Percentiles rank a stretch among this genome's conserved stretches.
These are phyloP conservation scores for Dothideomycetidae sp. DNA, from an alignment of 2,329 filamentous ascomycete genomes.

Conservation along the genomic window DNA sequence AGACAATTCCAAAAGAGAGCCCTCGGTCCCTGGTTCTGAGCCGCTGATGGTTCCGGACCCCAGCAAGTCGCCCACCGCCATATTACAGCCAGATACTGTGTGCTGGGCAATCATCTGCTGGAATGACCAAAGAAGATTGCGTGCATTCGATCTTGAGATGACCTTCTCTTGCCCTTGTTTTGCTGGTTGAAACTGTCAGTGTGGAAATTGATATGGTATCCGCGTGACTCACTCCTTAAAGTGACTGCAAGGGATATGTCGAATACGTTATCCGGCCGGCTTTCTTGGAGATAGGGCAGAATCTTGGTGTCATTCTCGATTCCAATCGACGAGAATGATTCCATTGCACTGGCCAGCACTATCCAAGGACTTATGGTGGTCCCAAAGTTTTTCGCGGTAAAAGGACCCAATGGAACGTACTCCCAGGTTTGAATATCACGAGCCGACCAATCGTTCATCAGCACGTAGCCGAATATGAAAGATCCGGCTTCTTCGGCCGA, in stretches of 20 bases:
- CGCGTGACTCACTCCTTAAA: constrained; percentile 29
- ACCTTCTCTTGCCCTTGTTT: constrained; percentile 42
- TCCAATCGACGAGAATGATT: constrained; percentile 46
- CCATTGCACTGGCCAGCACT: constrained; percentile 60
- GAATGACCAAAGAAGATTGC: constrained; percentile 66
- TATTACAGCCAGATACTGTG: constrained; percentile 58
- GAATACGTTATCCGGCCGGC: constrained; percentile 44
- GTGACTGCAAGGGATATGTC: constrained; percentile 55
- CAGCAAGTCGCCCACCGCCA: constrained; percentile 60
- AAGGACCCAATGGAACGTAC: constrained; percentile 67
- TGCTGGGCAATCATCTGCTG: constrained; percentile 74
- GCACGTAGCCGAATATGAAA: constrained; percentile 61
- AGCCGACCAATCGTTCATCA: constrained; percentile 82
- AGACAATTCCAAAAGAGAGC: constrained; percentile 59
- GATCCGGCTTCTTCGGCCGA: constrained; percentile 51
- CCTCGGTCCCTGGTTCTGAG: constrained; percentile 40
- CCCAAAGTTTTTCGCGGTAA: constrained; percentile 73
- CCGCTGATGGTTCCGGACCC: constrained; percentile 71
- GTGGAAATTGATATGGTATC: too few relatives aligned
- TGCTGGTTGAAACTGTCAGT: too few relatives aligned
- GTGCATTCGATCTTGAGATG: constrained; percentile 46
- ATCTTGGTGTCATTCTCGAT: constrained; percentile 41
- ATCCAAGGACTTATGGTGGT: constrained; percentile 70
- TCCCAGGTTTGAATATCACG: constrained; percentile 75
- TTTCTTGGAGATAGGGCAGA: constrained; percentile 51